Base-by-base conservation (phyloP, 306 rosid genomes). In the Abrus pulchellus region DNA sequence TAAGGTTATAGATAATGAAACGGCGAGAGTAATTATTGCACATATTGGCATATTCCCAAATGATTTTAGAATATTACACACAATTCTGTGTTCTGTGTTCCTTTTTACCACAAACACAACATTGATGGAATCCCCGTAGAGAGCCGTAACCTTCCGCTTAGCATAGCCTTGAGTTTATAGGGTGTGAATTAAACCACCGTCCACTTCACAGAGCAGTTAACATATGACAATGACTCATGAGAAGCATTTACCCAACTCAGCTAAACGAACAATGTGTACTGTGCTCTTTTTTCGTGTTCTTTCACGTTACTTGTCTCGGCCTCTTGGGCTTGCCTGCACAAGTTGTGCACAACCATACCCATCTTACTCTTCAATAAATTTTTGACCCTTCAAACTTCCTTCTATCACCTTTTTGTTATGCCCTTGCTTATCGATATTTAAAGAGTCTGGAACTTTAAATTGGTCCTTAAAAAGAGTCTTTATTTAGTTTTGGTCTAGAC, bases 31-130 rank as follows among this genome's bases (percentile, higher is more conserved):
- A 74, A 55, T 74, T 81, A 81, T 55, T 54, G 62, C 11, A 32
- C 61, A 13, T 0, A 40, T 43, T 78, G 56, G 86, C 80, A 83
- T 83, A 78, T 83, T 83, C 86, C 40, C 48, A 36, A 47, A 56
- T 56, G 72, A 66, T 6, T 1, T 20, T 11, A 55, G 75, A 70
- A 83, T 70, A 67, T 67, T 63, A 43, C 61, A 32, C 1, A 52
- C 57, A 41, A 70, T 34, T 20, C 20, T 20, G 20, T 20, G 20
- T 20, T 20, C 20, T 40, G 1, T 29, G 14, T 48, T 48, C 52
- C 5, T 54, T 41, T 30, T 40, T 57, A 13, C 57, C 29, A 59
- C 69, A 56, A 40, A 12, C 47, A 10, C 5, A n/a, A 34, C 7
- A 33, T 10, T 41, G 6, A 33, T 54, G 54, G 11, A 36, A 3